Base-by-base conservation (phyloP, 257 asterid species). In the Phtheirospermum japonicum region DNA sequence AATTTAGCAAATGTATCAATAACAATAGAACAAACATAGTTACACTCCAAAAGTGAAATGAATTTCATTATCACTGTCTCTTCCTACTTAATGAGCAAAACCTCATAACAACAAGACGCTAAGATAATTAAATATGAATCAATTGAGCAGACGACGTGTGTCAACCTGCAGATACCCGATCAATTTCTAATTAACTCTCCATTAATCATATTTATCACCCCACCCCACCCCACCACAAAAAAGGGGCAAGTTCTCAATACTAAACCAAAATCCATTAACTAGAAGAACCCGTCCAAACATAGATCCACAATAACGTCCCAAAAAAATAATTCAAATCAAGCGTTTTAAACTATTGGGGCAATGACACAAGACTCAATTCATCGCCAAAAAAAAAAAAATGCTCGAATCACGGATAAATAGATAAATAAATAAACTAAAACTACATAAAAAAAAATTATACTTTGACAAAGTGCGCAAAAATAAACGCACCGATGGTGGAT, bases 401-500 rank as follows among this genome's bases (percentile, higher is more conserved):
- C 12, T 46, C 14, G n/a, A 69, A 69, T 33, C n/a, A n/a, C n/a
- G n/a, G n/a, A n/a, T n/a, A n/a, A n/a, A n/a, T n/a, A n/a, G n/a
- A n/a, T n/a, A n/a, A n/a, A n/a, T n/a, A n/a, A n/a, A n/a, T n/a
- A n/a, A n/a, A n/a, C n/a, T n/a, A n/a, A n/a, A n/a, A n/a, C 57
- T n/a, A n/a, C n/a, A 54, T n/a, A 34, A 34, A 58, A 1, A 48
- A 32, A 9, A 8, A 59, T n/a, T n/a, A 37, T 20, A 65, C 42
- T 42, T 0, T 30, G 14, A 50, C 40, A 37, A 49, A 17, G 46
- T 5, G 7, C n/a, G 30, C 8, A 7, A 1, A 56, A 50, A 66
- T 7, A 55, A 55, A 53, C 69, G 65, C 39, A 71, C 74, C 74
- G 46, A 30, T 20, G 34, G 34, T 11, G 68, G 74, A 71, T 66